These are phyloP conservation scores for Collariella sp. DNA, from an alignment of 495 filamentous ascomycete species.

Conservation along the genomic window DNA sequence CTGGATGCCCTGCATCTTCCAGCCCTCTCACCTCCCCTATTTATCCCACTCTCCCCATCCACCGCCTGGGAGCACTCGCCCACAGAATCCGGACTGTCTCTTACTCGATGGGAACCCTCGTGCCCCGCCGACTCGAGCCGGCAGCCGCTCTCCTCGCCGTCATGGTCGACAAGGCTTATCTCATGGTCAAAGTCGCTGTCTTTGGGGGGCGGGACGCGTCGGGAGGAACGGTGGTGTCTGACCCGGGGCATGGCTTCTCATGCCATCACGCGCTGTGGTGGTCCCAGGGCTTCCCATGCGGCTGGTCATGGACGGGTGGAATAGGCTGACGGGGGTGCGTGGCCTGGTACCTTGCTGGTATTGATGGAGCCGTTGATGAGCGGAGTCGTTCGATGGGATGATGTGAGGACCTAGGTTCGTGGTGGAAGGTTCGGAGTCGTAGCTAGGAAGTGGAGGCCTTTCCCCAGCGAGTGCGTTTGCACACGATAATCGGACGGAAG, in stretches of 20 bases:
- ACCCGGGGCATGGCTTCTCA: conserved; percentile 35
- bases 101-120: conserved; percentile 5
- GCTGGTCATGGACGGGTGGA: conserved; percentile 2
- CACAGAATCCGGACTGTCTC: background rate
- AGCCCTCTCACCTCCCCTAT: background rate
- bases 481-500: too few relatives aligned
- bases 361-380: background rate
- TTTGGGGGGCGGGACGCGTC: conserved; percentile 40
- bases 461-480: too few relatives aligned
- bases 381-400: background rate
- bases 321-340: background rate
- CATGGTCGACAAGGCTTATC: conserved; percentile 49
- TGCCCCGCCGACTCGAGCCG: background rate
- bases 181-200: conserved; percentile 54
- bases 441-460: too few relatives aligned
- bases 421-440: too few relatives aligned
- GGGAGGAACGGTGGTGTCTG: conserved; percentile 36
- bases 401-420: background rate
- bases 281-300: background rate
- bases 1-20: conserved; percentile 1
- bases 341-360: background rate
- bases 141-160: conserved; percentile 11
- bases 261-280: background rate
- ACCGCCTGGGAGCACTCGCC: background rate
- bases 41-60: conserved; percentile 1